Base-by-base conservation (phyloP, 176 grass and related monocot species). In the Hordeum marinum region DNA sequence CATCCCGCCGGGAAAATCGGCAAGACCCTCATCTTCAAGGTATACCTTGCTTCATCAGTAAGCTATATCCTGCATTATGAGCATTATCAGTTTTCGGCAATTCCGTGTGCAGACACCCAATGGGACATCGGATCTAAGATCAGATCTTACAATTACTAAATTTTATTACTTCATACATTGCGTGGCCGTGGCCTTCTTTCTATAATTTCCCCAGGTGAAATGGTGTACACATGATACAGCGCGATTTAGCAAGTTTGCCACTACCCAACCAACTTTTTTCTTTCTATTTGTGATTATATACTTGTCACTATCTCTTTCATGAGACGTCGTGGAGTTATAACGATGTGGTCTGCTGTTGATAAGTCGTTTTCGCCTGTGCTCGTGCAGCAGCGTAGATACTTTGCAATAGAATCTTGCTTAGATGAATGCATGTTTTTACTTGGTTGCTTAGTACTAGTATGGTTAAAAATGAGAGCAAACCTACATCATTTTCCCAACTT, bases 1-100 rank as follows among this genome's bases (percentile, higher is more conserved):
- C 97, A 99, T 87, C 93, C 97, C 7, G 94, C 97, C 43, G 97
- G 97, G 29, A 99, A 92, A 86, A 99, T 99, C 25, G 97, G 97
- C 23, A 99, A 99, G 76, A 91, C 88, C 48, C 96, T 99, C 74
- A 94, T 99, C 82, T 96, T 96, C 79, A 99, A 99, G 91, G 97
- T 99, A n/a, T n/a, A 29, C 41, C 42, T 81, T 75, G 43, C 65
- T 58, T 82, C 83, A 71, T 3, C 43, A 73, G 26, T 37, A 60
- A 27, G 32, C 17, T 42, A 26, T 20, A 26, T 20, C 2, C 9
- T 11, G 74, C 43, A 66, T 67, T 74, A 23, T 14, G 1, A 52
- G 4, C 12, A 26, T 26, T 52, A 24, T 29, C 57, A 48, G 42
- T 31, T 83, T 9, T 11, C 20, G 42, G 52, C 63, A 59, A 46